These are phyloP conservation scores for Trichomonas gallinae DNA, from an alignment of 208 protist species.

Conservation along the genomic window DNA sequence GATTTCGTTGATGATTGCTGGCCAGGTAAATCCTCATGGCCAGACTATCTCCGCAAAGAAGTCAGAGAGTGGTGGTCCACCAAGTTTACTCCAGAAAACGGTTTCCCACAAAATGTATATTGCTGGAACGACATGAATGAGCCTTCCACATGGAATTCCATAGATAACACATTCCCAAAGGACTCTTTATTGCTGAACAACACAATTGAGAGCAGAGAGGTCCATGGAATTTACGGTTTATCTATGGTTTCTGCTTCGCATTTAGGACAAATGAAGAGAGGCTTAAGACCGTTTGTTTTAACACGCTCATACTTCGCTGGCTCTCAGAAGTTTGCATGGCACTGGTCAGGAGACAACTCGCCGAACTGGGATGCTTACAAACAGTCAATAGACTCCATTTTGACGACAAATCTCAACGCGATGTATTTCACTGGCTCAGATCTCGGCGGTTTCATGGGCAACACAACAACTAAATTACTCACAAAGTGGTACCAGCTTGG, in stretches of 20 bases:
- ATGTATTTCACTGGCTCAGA: slow-evolving; percentile 81
- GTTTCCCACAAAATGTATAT: slow-evolving; percentile 57
- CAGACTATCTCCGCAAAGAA: slow-evolving; percentile 70
- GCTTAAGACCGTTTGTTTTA: slow-evolving; percentile 78
- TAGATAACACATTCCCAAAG: slow-evolving; percentile 66
- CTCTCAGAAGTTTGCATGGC: slow-evolving; percentile 78
- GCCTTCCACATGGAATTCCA: slow-evolving; percentile 82
- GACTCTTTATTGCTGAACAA: slow-evolving; percentile 57
- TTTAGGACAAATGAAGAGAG: slow-evolving; percentile 60
- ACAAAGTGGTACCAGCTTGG: slow-evolving; percentile 87
- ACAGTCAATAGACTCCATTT: slow-evolving; percentile 72
- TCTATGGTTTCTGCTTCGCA: slow-evolving; percentile 48
- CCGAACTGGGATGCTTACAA: slow-evolving; percentile 79
- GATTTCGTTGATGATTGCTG: slow-evolving; percentile 72
- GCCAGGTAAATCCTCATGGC: slow-evolving; percentile 70
- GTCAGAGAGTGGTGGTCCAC: slow-evolving; percentile 50
- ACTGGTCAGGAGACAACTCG: slow-evolving; percentile 94
- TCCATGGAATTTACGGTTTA: slow-evolving; percentile 91
- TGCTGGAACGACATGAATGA: slow-evolving; percentile 99
- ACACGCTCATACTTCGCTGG: slow-evolving; percentile 90
- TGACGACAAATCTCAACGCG: slow-evolving; percentile 76
- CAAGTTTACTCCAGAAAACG: slow-evolving; percentile 50
- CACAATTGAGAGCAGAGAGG: slow-evolving; percentile 66
- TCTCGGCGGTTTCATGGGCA: slow-evolving; percentile 91
- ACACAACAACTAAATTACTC: slow-evolving; percentile 72